Base-by-base conservation (phyloP, 2,329 filamentous ascomycete species). In the Colletotrichum filicis region DNA sequence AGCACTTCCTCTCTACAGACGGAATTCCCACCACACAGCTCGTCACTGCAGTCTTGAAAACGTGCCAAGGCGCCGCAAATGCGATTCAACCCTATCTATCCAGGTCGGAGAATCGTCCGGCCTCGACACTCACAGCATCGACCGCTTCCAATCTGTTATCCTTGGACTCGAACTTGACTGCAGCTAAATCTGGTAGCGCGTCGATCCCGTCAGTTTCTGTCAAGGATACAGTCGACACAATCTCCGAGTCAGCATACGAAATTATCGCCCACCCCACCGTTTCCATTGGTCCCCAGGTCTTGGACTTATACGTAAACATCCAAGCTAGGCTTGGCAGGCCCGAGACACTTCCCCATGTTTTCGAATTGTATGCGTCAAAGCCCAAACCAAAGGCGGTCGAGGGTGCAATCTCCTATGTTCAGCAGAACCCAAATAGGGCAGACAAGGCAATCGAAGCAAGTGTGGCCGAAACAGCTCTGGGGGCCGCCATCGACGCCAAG, bases 351-450 rank as follows among this genome's bases (percentile, higher is more conserved):
- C 95, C 96, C 7, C 89, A 92, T 73, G 90, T 95, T 55, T 93
- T 99, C 79, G 86, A 92, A 68, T 87, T 98, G 66, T 98, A 96
- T 81, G 94, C 94, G 61, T 90, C 90, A 77, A 99, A 98, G 82
- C 93, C 94, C 11, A 86, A 91, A 74, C 93, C 95, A 2, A 83
- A 88, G 63, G 85, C 90, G 77, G 87, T 87, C 63, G 87, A 89
- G 22, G 88, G 88, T 19, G 88, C 88, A 9, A 85, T 94, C 65
- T 83, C 84, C 74, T 94, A 92, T 79, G 86, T 85, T 53, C 81
- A 86, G 62, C 90, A 90, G 55, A 94, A 93, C 55, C 92, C 95
- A 19, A 91, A 92, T 74, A 88, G 89, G 58, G 87, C 92, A 57
- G 88, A 91, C 68, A 92, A 91, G 78, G 95, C 95, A 12, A 90